A percentile compares a stretch with the other conserved stretches of the same genome.
Conservation (phyloP, 805 yeast genomes). For the Yarrowia sp. region DNA sequence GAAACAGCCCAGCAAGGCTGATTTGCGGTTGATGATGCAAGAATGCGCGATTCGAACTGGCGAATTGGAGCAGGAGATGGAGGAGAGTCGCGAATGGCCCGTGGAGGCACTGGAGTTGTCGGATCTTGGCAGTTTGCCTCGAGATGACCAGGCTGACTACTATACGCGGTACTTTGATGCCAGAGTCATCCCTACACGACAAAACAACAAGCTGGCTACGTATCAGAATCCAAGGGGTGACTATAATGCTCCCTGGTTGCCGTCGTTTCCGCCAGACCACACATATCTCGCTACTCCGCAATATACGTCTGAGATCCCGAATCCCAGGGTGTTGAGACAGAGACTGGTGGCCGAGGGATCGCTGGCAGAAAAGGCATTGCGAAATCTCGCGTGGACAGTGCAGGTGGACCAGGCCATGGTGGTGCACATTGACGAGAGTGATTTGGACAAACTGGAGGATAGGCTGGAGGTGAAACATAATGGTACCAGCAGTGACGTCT, state of each 20-base stretch:
- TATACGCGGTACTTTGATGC: slow-evolving; percentile 30
- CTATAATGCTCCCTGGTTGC: slow-evolving; percentile 78
- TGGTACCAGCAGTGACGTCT: not conserved
- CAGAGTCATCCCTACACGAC: slow-evolving; percentile 29
- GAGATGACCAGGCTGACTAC: slow-evolving; percentile 35
- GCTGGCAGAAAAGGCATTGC: slow-evolving; percentile 78
- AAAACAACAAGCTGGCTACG: slow-evolving; percentile 62
- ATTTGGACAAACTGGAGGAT: slow-evolving; percentile 36
- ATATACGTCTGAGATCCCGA: slow-evolving; percentile 66
- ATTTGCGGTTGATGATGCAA: slow-evolving; percentile 48
- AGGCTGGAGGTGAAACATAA: slow-evolving; percentile 31
- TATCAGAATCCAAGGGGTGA: slow-evolving; percentile 53
- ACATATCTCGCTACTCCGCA: slow-evolving; percentile 82
- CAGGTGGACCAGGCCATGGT: slow-evolving; percentile 40
- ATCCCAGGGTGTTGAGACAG: slow-evolving; percentile 73
- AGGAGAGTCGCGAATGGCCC: slow-evolving; percentile 28
- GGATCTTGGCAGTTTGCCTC: slow-evolving; percentile 6
- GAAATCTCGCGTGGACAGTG: slow-evolving; percentile 56
- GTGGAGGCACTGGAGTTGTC: slow-evolving; percentile 16
- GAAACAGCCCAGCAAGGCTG: slow-evolving; percentile 48
- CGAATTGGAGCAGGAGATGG: slow-evolving; percentile 48
- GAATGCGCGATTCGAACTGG: slow-evolving; percentile 46
- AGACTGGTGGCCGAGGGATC: slow-evolving; percentile 81
- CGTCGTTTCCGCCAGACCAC: slow-evolving; percentile 91
- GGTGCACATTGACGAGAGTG: slow-evolving; percentile 41